Base-by-base conservation (phyloP, 2,329 filamentous ascomycete species). In the Bipolaris sorokiniana region DNA sequence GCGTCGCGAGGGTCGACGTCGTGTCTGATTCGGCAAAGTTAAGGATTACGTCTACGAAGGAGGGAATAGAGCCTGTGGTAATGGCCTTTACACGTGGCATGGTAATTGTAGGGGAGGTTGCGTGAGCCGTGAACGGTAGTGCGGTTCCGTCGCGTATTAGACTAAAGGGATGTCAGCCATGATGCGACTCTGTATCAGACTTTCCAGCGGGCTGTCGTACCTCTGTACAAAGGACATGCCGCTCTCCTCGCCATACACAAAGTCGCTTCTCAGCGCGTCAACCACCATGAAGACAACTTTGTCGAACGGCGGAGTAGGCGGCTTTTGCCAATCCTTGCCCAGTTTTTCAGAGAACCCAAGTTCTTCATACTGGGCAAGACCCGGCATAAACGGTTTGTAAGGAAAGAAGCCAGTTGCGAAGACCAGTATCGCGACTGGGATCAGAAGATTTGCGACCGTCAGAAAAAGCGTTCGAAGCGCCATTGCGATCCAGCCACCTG, bases 21-120 rank as follows among this genome's bases (percentile, higher is more conserved):
- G 91, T 94, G 74, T 99, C 95, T 16, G 88, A 92, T 77, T 99
- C 95, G 63, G 96, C 91, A 73, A 99, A 91, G 73, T 98, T 99
- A 57, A 99, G 84, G 60, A 99, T 96, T 15, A 97, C 90, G 76
- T 99, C 95, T 58, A 98, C 86, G 76, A 99, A 99, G 2, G 94
- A 98, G 3, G 95, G 95, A n/a, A 97, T 95, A 1, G 94, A 97
- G 59, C 95, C 95, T 1, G 95, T 98, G 0, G 95, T 99, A 62
- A 99, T 92, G 47, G 95, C 92, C 79, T 99, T 99, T 69, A 99
- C 88, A 61, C 94, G 88, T 40, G 95, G 95, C 95, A 99, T 98
- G 16, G 95, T 99, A 60, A 99, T 94, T 7, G 95, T 99, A 1
- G 95, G 95, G 49, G 96, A 92, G n/a, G 91, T 90, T 16, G 95